phyloP scores from a whole-genome alignment of 2,329 filamentous ascomycete genomes.

The Stachybotrys echinatus region DNA sequence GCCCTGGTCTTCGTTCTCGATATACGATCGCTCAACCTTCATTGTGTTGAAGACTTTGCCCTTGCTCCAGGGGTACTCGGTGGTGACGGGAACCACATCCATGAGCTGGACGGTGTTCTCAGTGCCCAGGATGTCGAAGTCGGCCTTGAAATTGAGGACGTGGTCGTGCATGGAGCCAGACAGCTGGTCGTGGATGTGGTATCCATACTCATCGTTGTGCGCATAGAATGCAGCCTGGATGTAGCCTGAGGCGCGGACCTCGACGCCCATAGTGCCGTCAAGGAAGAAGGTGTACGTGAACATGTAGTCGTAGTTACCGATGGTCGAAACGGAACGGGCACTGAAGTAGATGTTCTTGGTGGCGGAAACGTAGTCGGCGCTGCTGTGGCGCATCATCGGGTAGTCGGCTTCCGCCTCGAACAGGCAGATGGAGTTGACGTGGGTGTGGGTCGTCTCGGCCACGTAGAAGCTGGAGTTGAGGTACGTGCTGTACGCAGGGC shows the following conservation, averaged over 20 bases:
- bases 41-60: slow-evolving; percentile 44
- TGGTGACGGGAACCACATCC: slow-evolving; percentile 22
- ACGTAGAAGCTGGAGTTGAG: slow-evolving; percentile 41
- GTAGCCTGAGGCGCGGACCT: slow-evolving; percentile 48
- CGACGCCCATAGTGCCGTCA: slow-evolving; percentile 46
- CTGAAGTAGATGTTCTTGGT: slow-evolving; percentile 43
- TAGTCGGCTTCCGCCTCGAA: slow-evolving; percentile 47
- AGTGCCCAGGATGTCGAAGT: slow-evolving; percentile 44
- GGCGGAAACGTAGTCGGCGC: slow-evolving; percentile 31
- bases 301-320: slow-evolving; percentile 50
- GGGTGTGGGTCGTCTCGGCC: slow-evolving; percentile 35
- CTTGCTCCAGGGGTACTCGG: slow-evolving; percentile 42
- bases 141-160: slow-evolving; percentile 49
- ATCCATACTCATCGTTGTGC: slow-evolving; percentile 43
- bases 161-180: slow-evolving; percentile 50
- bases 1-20: slow-evolving; percentile 35
- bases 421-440: slow-evolving; percentile 47
- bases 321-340: slow-evolving; percentile 40
- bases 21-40: slow-evolving; percentile 36
- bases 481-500: slow-evolving; percentile 43
- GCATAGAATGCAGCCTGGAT: slow-evolving; percentile 44
- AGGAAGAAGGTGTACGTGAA: slow-evolving; percentile 45
- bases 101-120: slow-evolving; percentile 37
- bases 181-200: slow-evolving; percentile 40
- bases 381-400: slow-evolving; percentile 43